A percentile compares a stretch with the other conserved stretches of the same genome.
These are phyloP conservation scores for Alternaria triticimaculans DNA, from an alignment of 2,329 filamentous ascomycete genomes.

Conservation along the genomic window DNA sequence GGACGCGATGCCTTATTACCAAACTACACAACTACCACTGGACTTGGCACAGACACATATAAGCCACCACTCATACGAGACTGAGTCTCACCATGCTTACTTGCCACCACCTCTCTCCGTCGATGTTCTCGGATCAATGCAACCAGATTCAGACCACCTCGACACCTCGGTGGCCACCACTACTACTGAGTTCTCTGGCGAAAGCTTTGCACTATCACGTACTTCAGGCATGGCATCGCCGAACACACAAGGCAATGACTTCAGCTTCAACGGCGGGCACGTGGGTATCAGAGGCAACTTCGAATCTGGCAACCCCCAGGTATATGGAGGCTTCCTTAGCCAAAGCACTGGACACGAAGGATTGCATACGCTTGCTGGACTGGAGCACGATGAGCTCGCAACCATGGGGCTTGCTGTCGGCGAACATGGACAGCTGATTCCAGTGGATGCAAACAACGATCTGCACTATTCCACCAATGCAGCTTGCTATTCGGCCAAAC, in stretches of 20 bases:
- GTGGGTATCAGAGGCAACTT: constrained; percentile 48
- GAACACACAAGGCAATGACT: constrained; percentile 40
- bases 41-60: constrained; percentile 17
- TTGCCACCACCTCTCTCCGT: constrained; percentile 35
- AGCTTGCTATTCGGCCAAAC: constrained; percentile 32
- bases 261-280: constrained; percentile 51
- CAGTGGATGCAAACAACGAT: constrained; percentile 8
- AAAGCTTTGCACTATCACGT: constrained; percentile 30
- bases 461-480: constrained; percentile 8
- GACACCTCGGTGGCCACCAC: constrained; percentile 27
- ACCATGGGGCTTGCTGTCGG: constrained; percentile 19
- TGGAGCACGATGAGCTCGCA: constrained; percentile 25
- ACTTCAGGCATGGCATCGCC: constrained; percentile 25
- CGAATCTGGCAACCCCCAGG: constrained; percentile 38
- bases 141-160: constrained; percentile 32
- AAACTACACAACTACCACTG: constrained; percentile 14
- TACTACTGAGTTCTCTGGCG: constrained; percentile 35
- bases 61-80: constrained; percentile 19
- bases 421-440: constrained; percentile 20
- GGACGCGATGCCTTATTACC: constrained; percentile 22
- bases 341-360: background rate
- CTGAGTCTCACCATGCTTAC: constrained; percentile 18
- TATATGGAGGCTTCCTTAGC: constrained; percentile 25
- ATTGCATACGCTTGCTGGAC: constrained; percentile 17
- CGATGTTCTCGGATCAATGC: constrained; percentile 29